Evolutionary conservation across 2,329 filamentous ascomycete species (phyloP).

Genomic region (Pseudocercospora macadamiae): DNA sequence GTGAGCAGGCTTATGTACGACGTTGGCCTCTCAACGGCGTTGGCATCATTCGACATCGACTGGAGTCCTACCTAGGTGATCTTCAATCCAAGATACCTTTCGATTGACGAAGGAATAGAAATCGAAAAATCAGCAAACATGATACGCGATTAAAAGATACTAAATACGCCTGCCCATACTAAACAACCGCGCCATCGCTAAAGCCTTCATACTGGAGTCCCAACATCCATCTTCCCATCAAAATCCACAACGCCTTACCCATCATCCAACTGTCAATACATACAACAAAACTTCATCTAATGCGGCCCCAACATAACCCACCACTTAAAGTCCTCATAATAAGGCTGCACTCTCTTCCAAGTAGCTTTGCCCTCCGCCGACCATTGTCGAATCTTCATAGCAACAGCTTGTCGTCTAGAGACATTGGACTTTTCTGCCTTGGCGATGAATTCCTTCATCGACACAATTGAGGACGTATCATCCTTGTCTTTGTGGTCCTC

Average conservation of each 20-base stretch:
- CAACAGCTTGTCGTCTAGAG: slow-evolving; percentile 11
- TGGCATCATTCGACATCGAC: too few species aligned
- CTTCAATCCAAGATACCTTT: too few species aligned
- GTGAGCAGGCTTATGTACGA: background rate
- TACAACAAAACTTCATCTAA: slow-evolving; percentile 3
- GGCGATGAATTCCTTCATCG: background rate
- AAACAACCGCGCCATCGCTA: background rate
- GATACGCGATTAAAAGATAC: too few species aligned
- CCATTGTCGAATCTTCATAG: slow-evolving; percentile 15
- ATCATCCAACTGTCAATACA: background rate
- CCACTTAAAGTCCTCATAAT: slow-evolving; percentile 16
- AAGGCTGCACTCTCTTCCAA: slow-evolving; percentile 16
- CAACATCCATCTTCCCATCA: background rate
- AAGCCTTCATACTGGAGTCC: background rate
- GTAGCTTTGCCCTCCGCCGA: slow-evolving; percentile 10
- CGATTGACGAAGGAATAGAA: too few species aligned
- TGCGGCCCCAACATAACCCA: slow-evolving; percentile 20
- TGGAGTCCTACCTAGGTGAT: too few species aligned
- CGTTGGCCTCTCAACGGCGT: background rate
- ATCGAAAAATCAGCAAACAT: too few species aligned
- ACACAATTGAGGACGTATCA: background rate
- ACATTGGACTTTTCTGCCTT: background rate
- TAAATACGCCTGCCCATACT: background rate
- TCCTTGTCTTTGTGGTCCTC: background rate
- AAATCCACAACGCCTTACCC: background rate